Evolutionary conservation across 2,329 filamentous ascomycete genomes (phyloP), one percentile per base, ranked within the genome.

Genomic region (Beauveria varroae): DNA sequence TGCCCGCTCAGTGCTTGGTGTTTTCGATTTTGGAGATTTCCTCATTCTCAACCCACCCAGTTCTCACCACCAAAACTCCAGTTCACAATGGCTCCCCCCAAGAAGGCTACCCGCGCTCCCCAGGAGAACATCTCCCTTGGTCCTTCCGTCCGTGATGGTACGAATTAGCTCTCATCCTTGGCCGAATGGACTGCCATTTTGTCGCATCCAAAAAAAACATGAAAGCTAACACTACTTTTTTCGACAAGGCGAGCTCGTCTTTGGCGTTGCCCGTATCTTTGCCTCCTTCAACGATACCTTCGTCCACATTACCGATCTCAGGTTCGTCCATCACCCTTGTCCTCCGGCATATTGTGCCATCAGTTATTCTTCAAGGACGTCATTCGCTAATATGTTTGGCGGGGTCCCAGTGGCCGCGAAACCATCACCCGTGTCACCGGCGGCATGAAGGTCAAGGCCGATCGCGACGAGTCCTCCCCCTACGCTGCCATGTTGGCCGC

Each of bases 391-490:
- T 67, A 64, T 54, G 47, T 66, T 52, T 66, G 67, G 68, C 49
- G 47, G 56, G 56, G 46, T 58, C 49, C 78, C 84, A 96, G 91
- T 83, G 95, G 95, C 83, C 95, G 95, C 82, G 95, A 99, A 90
- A 99, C 96, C 83, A 97, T 99, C 85, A 91, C 87, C 87, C 93
- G 95, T 91, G 93, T 99, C 72, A 99, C 96, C 74, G 95, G 96
- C 84, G 96, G 96, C 78, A 99, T 99, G 95, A 99, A 99, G 87
- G 95, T 99, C 87, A 99, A 99, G 90, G 93, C 93, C 81, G 93
- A 99, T 78, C 93, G 95, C 86, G 95, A 99, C 84, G 95, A 99
- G 86, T 98, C 93, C 75, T 98, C 95, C 71, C 95, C 95, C 74
- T 99, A 99, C 86, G 95, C 95, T 75, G 95, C 95, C 82, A 99